Conservation (phyloP, 2,329 filamentous ascomycete genomes). For the Calonectria crousiana region DNA sequence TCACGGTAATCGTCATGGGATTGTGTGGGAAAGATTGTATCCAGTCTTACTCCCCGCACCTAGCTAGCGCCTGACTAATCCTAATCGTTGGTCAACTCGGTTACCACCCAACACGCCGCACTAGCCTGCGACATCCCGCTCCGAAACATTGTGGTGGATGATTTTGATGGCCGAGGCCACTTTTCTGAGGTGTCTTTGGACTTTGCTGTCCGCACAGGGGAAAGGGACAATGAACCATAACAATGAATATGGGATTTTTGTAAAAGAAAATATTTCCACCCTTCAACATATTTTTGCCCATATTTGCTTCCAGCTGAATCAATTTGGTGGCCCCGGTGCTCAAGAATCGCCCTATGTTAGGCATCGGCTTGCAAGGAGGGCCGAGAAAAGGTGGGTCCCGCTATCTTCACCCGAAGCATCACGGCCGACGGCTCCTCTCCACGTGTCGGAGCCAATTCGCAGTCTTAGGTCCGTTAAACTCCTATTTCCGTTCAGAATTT, state of each 20-base stretch:
- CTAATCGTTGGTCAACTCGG: not conserved
- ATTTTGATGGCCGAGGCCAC: too few relatives aligned
- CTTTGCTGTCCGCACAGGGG: too few relatives aligned
- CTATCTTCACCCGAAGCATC: not conserved
- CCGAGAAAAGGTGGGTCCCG: not conserved
- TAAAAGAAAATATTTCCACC: too few relatives aligned
- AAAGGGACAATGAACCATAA: too few relatives aligned
- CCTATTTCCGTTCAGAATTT: not conserved
- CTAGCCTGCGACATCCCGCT: not conserved
- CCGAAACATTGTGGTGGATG: too few relatives aligned
- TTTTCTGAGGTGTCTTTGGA: too few relatives aligned
- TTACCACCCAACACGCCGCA: not conserved
- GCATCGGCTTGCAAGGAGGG: not conserved
- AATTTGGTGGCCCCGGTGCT: too few relatives aligned
- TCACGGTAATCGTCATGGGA: not conserved
- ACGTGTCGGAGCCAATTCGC: not conserved
- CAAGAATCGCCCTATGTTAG: too few relatives aligned
- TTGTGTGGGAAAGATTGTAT: not conserved
- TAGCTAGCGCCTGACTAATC: not conserved
- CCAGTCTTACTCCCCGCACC: not conserved
- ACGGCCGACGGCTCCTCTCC: not conserved
- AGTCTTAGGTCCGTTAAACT: not conserved
- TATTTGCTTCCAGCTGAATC: too few relatives aligned
- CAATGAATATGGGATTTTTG: too few relatives aligned
- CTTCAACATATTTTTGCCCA: too few relatives aligned